Base-by-base conservation (phyloP, 495 filamentous ascomycete genomes). In the Neurospora sp. region DNA sequence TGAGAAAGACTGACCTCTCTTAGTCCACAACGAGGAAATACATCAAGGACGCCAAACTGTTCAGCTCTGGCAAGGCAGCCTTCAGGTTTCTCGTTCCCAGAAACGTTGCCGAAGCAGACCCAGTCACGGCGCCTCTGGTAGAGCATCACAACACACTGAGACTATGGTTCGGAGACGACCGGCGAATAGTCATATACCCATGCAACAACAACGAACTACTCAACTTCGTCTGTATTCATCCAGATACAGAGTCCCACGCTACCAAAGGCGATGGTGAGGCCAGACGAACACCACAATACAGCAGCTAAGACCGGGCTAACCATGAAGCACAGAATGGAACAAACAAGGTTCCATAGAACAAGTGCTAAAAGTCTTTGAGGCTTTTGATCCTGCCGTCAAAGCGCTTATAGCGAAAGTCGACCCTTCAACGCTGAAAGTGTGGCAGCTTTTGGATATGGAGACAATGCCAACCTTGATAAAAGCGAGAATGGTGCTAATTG, bases 211-310 rank as follows among this genome's bases (percentile, higher is more conserved):
- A 88, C 72, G 80, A 85, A 66, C 37, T 87, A 11, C 79, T 92
- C 40, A 91, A 92, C 74, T 87, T 90, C 72, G 88, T 90, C 12
- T 87, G 85, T 48, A 86, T 90, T 38, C 87, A 90, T 76, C 87
- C 89, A 0, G 87, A 87, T 38, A 71, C 71, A 0, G 75, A 85
- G 75, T 84, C 83, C 1, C 72, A 81, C 1, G 72, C 71, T 12
- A 74, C 73, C 2, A 66, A 41, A 37, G 42, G 48, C 20, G 79
- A 81, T 42, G 79, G 79, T 81, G 70, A 74, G 76, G 39, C 11
- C 18, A 8, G 39, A 18, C 38, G 0, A 12, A 46, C 7, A 4
- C n/a, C 2, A 41, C 62, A 41, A 20, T 18, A 8, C 12, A 3
- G 46, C 31, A 39, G 62, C 2, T 37, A 35, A 46, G 27, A 37